These are phyloP conservation scores for Rhodamnia argentea DNA, from an alignment of 345 rosid genomes.

Conservation along the genomic window DNA sequence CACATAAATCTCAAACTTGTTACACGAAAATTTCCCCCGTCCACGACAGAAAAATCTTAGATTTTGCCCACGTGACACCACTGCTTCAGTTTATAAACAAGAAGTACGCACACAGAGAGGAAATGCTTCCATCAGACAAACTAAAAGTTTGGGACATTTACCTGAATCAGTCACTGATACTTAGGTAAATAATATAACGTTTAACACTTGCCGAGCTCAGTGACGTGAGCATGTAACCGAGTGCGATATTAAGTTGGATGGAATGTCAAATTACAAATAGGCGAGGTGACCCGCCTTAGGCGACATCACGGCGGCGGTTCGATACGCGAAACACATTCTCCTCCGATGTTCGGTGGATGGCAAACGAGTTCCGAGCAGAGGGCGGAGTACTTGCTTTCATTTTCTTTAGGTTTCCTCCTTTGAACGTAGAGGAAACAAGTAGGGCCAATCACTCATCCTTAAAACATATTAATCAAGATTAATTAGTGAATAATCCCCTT, in stretches of 20 bases:
- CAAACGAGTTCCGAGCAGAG: background rate
- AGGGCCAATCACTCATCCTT: background rate
- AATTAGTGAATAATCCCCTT: background rate
- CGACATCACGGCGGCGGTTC: background rate
- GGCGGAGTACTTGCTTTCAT: background rate
- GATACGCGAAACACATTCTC: background rate
- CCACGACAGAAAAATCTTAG: background rate
- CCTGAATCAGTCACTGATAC: no score
- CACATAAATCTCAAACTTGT: no score
- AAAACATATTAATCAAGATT: background rate
- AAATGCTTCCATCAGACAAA: no score
- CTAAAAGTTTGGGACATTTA: no score
- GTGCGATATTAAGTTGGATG: background rate
- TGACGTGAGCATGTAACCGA: background rate
- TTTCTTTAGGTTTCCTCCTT: background rate
- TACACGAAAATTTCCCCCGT: background rate
- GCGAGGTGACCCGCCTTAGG: background rate
- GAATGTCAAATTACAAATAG: background rate
- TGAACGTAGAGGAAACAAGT: background rate
- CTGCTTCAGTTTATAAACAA: no score
- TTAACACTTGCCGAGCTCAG: background rate
- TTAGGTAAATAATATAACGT: background rate
- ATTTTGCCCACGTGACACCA: background rate
- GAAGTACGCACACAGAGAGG: no score
- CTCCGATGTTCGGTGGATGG: background rate